Evolutionary conservation across 805 yeast genomes (phyloP).

Genomic region (Ogataea sp.): DNA sequence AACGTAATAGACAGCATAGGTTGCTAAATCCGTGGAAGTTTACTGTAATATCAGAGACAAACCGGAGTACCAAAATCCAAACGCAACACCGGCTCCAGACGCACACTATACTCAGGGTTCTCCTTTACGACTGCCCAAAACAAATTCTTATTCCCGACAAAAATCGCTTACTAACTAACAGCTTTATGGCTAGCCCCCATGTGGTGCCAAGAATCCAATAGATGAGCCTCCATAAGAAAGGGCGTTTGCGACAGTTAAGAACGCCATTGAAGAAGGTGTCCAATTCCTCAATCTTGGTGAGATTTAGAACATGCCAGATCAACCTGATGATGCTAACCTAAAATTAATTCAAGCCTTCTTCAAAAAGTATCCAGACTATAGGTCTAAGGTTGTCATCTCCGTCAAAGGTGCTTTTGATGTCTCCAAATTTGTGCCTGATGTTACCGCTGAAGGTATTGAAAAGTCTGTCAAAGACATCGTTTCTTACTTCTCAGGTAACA

Average conservation of each 20-base stretch:
- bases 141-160: too few relatives aligned
- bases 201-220: too few relatives aligned
- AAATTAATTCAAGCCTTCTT: conserved; percentile 50
- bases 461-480: conserved; percentile 39
- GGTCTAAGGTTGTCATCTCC: conserved; percentile 48
- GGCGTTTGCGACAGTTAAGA: conserved; percentile 45
- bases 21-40: too few relatives aligned
- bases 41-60: too few relatives aligned
- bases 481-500: conserved; percentile 28
- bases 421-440: conserved; percentile 35
- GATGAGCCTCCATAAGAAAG: conserved; percentile 40
- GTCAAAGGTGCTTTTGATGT: conserved; percentile 56
- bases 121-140: too few relatives aligned
- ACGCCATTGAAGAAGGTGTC: conserved; percentile 41
- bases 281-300: conserved; percentile 66
- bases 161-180: conserved; percentile 80
- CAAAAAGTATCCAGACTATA: conserved; percentile 42
- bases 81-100: too few relatives aligned
- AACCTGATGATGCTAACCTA: conserved; percentile 37
- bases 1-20: too few relatives aligned
- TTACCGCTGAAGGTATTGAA: conserved; percentile 38
- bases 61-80: too few relatives aligned
- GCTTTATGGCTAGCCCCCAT: conserved; percentile 53
- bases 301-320: conserved; percentile 53
- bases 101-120: too few relatives aligned